Conservation (phyloP, 2,329 filamentous ascomycete species). For the Amauroascus niger region DNA sequence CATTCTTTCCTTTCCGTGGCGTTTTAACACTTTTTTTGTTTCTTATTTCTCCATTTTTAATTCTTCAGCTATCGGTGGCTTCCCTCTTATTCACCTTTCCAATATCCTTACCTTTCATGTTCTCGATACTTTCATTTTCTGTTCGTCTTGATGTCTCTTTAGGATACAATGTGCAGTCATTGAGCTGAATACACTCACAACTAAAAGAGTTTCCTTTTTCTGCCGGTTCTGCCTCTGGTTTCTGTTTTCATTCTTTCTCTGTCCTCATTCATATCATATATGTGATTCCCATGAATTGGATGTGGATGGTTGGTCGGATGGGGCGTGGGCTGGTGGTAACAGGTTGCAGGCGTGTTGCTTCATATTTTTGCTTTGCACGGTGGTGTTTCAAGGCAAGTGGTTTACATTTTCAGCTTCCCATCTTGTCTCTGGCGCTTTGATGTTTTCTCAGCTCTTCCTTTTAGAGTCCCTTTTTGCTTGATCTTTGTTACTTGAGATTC, state of each 20-base stretch:
- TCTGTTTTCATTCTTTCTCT: conserved; percentile 12
- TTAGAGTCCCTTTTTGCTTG: neutral
- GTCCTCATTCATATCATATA: neutral
- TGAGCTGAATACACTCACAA: neutral
- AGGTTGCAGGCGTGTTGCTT: neutral
- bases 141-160: conserved; percentile 13
- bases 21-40: neutral
- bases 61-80: neutral
- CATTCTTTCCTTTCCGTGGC: neutral
- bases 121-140: conserved; percentile 8
- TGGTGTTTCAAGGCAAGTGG: neutral
- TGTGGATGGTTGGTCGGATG: neutral
- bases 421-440: neutral
- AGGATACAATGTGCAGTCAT: neutral
- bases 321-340: neutral
- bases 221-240: conserved; percentile 11
- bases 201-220: conserved; percentile 11
- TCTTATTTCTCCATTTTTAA: neutral
- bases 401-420: neutral
- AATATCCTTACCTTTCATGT: neutral
- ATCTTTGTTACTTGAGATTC: neutral
- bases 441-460: neutral
- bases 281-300: neutral
- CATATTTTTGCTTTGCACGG: neutral
- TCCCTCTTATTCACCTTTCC: neutral